Evolutionary conservation across 208 protist genomes (phyloP), one percentile per base, ranked within the genome.

Genomic region (Trichomonas tenax): DNA sequence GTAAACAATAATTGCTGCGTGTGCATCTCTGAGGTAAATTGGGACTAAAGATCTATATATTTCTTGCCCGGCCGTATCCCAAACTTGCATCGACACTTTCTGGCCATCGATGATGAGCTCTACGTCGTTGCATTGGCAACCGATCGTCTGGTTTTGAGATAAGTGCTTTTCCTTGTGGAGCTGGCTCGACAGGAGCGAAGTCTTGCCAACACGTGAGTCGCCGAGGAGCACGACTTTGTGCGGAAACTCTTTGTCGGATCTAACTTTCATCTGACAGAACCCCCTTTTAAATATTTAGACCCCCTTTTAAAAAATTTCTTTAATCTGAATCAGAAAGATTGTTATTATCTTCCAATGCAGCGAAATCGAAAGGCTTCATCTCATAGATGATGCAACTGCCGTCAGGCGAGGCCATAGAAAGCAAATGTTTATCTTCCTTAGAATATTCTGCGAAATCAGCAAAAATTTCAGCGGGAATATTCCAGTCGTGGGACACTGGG

Each of bases 71-170:
- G 97, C 98, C 15, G 98, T 98, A 90, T 98, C 98, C 98, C 98
- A 98, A 26, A 98, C 97, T 97, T 99, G 99, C 63, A 99, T 97
- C 44, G 98, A 97, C 15, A 99, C 98, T 0, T 98, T 98, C 38
- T 97, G 51, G 89, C 99, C 98, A 72, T 99, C 99, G 6, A 99
- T 96, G 96, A 99, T 98, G 96, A 99, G 98, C 2, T 98, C 99
- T 97, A 99, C 99, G 40, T 98, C 98, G 10, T 99, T 98, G 96
- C 99, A 99, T 97, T 99, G 99, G 97, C 99, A 99, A 58, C 99
- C 99, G 96, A 99, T 99, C 15, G 99, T 99, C 11, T 98, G 98
- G 97, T 97, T 45, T 90, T 98, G 98, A 21, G 97, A 98, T 82
- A 72, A 97, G 96, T 99, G 98, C 96, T 99, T 99, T n/a, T 98